Conservation (phyloP, 202 grass and related monocot species). For the Schoenoplectus triqueter region DNA sequence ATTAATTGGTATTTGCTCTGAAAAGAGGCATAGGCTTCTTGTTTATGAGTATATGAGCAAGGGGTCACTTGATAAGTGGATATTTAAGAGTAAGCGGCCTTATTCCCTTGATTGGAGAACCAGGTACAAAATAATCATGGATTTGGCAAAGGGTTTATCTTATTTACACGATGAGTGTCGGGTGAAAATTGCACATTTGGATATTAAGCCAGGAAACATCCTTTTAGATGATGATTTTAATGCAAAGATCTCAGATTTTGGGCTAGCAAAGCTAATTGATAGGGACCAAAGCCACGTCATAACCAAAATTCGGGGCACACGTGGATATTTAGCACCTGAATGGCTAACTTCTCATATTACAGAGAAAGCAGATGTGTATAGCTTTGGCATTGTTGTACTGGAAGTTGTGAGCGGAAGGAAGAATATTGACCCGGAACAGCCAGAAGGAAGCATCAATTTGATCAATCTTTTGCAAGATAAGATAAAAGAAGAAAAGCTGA, state of each 20-base stretch:
- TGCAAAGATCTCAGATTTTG: slow-evolving; percentile 83
- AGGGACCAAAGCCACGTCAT: slow-evolving; percentile 85
- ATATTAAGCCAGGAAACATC: slow-evolving; percentile 82
- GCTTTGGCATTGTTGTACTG: slow-evolving; percentile 73
- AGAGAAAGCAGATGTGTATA: slow-evolving; percentile 82
- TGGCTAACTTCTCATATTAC: slow-evolving; percentile 82
- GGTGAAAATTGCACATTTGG: slow-evolving; percentile 81
- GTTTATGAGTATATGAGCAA: slow-evolving; percentile 82
- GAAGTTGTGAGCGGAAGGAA: slow-evolving; percentile 66
- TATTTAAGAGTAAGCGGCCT: slow-evolving; percentile 56
- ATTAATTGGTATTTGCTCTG: slow-evolving; percentile 76
- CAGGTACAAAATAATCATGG: slow-evolving; percentile 64
- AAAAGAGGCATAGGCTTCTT: slow-evolving; percentile 74
- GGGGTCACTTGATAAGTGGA: slow-evolving; percentile 85
- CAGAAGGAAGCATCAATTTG: slow-evolving; percentile 62
- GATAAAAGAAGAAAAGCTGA: slow-evolving; percentile 52
- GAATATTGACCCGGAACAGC: slow-evolving; percentile 56
- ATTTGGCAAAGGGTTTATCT: slow-evolving; percentile 67
- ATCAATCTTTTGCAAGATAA: slow-evolving; percentile 75
- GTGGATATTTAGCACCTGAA: slow-evolving; percentile 83
- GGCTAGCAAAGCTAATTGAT: slow-evolving; percentile 83
- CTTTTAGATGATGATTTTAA: slow-evolving; percentile 79
- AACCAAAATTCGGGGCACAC: slow-evolving; percentile 81
- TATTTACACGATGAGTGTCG: slow-evolving; percentile 83
- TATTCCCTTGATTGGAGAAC: slow-evolving; percentile 70